Conservation (phyloP, 192 early-diverging fungal genomes). For the Backusella tuberculispora region DNA sequence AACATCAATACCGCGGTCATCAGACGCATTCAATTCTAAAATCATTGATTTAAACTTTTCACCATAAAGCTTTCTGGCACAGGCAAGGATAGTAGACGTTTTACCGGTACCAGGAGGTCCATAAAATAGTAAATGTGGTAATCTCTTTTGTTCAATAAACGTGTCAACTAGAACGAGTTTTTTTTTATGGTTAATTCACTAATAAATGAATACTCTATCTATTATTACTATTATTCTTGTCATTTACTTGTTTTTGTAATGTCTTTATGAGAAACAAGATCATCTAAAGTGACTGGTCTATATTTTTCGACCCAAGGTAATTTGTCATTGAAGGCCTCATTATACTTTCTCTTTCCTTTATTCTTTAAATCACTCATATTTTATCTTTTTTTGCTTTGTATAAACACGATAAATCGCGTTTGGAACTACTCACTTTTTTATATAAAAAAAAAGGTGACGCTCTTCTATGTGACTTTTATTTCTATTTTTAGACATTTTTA, state of each 20-base stretch:
- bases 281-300: conserved; percentile 83
- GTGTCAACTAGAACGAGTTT: conserved; percentile 58
- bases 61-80: conserved; percentile 88
- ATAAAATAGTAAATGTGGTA: conserved; percentile 97
- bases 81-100: conserved; percentile 95
- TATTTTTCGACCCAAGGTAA: conserved; percentile 94
- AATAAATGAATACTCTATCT: not conserved
- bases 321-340: conserved; percentile 19
- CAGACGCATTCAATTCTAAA: conserved; percentile 97
- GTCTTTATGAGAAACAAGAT: conserved; percentile 92
- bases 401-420: conserved; percentile 3
- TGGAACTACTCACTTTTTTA: not conserved
- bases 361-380: conserved; percentile 13
- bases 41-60: conserved; percentile 85
- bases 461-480: not conserved
- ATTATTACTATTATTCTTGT: conserved; percentile 15
- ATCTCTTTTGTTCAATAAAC: conserved; percentile 90
- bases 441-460: not conserved
- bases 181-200: not conserved
- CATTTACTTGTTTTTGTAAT: conserved; percentile 82
- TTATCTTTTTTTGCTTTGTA: not conserved
- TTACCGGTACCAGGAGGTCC: conserved; percentile 98
- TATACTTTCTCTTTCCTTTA: conserved; percentile 34
- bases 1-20: conserved; percentile 97
- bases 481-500: not conserved